Evolutionary conservation across 257 asterid genomes (phyloP).

Genomic region (Fraxinus pennsylvanica): DNA sequence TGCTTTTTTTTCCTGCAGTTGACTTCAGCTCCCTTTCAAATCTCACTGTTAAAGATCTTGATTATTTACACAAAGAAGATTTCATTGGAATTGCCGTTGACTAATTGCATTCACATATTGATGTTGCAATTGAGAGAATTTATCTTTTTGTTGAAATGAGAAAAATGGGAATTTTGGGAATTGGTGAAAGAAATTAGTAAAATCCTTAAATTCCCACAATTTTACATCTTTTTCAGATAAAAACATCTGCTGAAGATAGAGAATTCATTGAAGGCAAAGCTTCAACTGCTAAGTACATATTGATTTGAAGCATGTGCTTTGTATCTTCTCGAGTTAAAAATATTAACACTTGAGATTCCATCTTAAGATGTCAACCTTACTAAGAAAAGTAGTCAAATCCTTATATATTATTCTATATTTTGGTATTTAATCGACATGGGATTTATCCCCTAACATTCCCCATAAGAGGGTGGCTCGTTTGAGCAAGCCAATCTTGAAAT

Average conservation of each 20-base stretch:
- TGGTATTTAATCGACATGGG: too few relatives aligned
- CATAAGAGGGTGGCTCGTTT: too few relatives aligned
- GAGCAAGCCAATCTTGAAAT: too few relatives aligned
- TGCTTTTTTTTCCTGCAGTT: conserved; percentile 24
- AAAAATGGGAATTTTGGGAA: neutral
- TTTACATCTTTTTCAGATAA: neutral
- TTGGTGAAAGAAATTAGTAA: neutral
- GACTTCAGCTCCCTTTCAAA: neutral
- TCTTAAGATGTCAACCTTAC: too few relatives aligned
- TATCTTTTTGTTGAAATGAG: neutral
- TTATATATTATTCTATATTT: too few relatives aligned
- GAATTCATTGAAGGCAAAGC: neutral
- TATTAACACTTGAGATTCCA: too few relatives aligned
- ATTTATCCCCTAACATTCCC: too few relatives aligned
- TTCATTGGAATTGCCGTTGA: neutral
- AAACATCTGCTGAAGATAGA: neutral
- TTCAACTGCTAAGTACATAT: neutral
- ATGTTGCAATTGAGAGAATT: neutral
- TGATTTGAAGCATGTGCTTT: conserved; percentile 17
- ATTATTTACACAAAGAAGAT: neutral
- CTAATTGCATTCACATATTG: neutral
- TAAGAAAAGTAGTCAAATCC: too few relatives aligned
- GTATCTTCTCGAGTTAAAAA: conserved; percentile 12
- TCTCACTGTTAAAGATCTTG: neutral
- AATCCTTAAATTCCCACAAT: neutral